phyloP scores from a whole-genome alignment of 805 yeast genomes.

The Teunomyces gatunensis region DNA sequence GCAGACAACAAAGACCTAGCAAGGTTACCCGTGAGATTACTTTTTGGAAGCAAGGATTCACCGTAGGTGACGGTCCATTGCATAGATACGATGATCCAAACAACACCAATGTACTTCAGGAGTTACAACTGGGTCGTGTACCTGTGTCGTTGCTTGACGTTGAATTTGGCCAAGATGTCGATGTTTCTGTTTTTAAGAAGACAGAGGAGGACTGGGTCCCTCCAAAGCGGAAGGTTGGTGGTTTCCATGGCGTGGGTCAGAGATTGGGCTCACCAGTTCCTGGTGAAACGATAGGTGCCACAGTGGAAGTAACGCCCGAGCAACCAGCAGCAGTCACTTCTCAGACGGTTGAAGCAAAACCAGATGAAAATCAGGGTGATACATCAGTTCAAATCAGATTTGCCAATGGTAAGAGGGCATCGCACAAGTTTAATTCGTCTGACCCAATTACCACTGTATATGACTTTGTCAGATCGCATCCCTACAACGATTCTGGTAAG shows the following conservation, averaged over 20 bases:
- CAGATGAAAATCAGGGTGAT: slow-evolving; percentile 50
- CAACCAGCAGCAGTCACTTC: slow-evolving; percentile 10
- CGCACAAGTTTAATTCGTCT: slow-evolving; percentile 59
- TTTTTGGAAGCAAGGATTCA: slow-evolving; percentile 96
- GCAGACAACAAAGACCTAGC: slow-evolving; percentile 21
- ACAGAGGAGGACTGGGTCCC: slow-evolving; percentile 76
- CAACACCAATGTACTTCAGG: slow-evolving; percentile 74
- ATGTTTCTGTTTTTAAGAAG: slow-evolving; percentile 79
- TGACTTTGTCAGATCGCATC: slow-evolving; percentile 56
- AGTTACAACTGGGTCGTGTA: slow-evolving; percentile 86
- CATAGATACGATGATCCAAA: slow-evolving; percentile 88
- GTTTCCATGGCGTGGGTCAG: slow-evolving; percentile 77
- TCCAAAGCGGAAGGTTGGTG: slow-evolving; percentile 61
- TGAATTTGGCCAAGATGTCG: slow-evolving; percentile 88
- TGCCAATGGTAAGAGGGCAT: slow-evolving; percentile 72
- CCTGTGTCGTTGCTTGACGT: slow-evolving; percentile 83
- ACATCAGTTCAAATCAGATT: slow-evolving; percentile 77
- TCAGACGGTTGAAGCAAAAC: not conserved
- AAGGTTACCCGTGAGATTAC: slow-evolving; percentile 80
- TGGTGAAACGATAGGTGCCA: slow-evolving; percentile 45
- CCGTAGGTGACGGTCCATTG: slow-evolving; percentile 87
- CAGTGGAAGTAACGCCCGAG: slow-evolving; percentile 9
- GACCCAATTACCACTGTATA: slow-evolving; percentile 68
- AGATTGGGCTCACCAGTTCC: slow-evolving; percentile 90
- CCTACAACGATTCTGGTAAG: slow-evolving; percentile 45